A percentile compares a stretch with the other conserved stretches of the same genome.
phyloP scores from a whole-genome alignment of 2,329 filamentous ascomycete genomes.

The Alternaria sp. region DNA sequence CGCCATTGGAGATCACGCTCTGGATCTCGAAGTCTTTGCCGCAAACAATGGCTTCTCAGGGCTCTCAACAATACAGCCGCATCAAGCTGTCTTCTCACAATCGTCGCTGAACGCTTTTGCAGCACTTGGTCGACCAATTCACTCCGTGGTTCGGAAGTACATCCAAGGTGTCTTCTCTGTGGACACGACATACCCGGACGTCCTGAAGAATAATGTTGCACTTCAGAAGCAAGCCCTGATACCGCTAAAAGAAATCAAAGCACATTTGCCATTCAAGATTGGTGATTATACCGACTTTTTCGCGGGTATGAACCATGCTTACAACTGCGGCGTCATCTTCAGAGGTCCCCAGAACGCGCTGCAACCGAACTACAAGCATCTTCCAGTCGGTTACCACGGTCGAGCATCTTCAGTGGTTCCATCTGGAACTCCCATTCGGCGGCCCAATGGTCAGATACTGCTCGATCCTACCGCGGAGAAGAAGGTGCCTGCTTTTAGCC shows the following conservation, averaged over 20 bases:
- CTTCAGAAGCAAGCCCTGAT: conserved; percentile 68
- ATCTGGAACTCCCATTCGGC: conserved; percentile 75
- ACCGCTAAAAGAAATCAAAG: conserved; percentile 66
- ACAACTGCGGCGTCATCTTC: conserved; percentile 76
- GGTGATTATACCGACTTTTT: conserved; percentile 90
- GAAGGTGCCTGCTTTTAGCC: conserved; percentile 70
- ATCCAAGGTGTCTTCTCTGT: conserved; percentile 73
- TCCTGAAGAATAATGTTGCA: conserved; percentile 69
- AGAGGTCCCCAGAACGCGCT: conserved; percentile 76
- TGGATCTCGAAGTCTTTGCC: conserved; percentile 73
- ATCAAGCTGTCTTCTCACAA: conserved; percentile 69
- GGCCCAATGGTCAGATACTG: conserved; percentile 79
- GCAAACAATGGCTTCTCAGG: conserved; percentile 67
- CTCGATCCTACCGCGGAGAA: conserved; percentile 68
- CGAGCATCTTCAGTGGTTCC: conserved; percentile 78
- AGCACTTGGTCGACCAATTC: conserved; percentile 72
- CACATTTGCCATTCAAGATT: conserved; percentile 78
- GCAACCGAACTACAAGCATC: conserved; percentile 81
- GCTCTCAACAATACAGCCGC: conserved; percentile 65
- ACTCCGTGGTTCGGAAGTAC: conserved; percentile 73
- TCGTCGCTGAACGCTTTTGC: conserved; percentile 78
- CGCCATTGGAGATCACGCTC: conserved; percentile 75
- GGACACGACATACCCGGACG: conserved; percentile 66
- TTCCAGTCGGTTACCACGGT: conserved; percentile 85
- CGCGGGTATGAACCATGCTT: conserved; percentile 80